phyloP scores from a whole-genome alignment of 176 grass and related monocot genomes.

The Puccinellia tenuiflora region DNA sequence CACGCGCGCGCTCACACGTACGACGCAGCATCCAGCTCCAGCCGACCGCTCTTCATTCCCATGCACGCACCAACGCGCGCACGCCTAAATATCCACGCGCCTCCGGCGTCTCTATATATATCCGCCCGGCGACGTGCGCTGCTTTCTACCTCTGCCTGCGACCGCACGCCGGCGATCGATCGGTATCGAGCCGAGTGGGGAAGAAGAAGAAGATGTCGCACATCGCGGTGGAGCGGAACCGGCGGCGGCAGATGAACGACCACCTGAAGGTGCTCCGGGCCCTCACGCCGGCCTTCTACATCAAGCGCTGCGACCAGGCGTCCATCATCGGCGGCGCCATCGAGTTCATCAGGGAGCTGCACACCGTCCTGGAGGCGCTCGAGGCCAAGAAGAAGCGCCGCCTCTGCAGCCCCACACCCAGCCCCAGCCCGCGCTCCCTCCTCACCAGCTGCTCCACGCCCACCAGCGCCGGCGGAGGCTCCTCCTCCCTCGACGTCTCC shows the following conservation, averaged over 20 bases:
- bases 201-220: conserved; percentile 55
- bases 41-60: background rate
- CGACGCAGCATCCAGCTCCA: background rate
- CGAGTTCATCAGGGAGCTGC: conserved; percentile 92
- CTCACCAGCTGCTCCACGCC: conserved; percentile 5
- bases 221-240: conserved; percentile 92
- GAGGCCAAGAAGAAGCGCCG: conserved; percentile 78
- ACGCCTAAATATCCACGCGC: background rate
- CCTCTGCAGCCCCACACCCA: conserved; percentile 41
- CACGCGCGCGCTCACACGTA: conserved; percentile 9
- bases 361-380: conserved; percentile 60
- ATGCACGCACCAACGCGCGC: conserved; percentile 11
- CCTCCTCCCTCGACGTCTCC: conserved; percentile 8
- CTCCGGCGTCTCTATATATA: background rate
- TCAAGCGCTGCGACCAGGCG: conserved; percentile 88
- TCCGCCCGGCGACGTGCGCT: background rate
- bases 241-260: conserved; percentile 93
- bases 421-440: conserved; percentile 47
- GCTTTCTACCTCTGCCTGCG: background rate
- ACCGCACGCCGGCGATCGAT: background rate
- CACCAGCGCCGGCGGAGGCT: conserved; percentile 8
- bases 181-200: background rate
- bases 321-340: conserved; percentile 94
- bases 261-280: conserved; percentile 91
- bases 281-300: conserved; percentile 76